Evolutionary conservation across 2,329 filamentous ascomycete genomes (phyloP).

Genomic region (Knoxdaviesia proteae): DNA sequence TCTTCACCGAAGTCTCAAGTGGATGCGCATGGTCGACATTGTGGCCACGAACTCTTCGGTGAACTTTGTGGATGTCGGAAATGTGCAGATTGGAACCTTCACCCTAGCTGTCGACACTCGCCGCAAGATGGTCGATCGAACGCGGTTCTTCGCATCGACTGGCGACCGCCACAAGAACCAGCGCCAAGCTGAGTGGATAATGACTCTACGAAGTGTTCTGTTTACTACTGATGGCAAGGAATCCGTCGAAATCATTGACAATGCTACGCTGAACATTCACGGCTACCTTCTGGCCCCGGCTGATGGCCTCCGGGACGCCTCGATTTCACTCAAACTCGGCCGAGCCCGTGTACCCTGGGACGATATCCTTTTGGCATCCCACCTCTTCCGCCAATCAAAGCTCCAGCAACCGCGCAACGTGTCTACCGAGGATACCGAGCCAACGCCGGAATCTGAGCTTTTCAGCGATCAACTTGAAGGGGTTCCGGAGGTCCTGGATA

Average conservation of each 20-base stretch:
- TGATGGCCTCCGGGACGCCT: conserved; percentile 75
- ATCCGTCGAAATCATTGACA: conserved; percentile 72
- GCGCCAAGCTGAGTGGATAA: conserved; percentile 80
- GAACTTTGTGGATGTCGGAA: conserved; percentile 62
- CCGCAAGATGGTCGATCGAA: conserved; percentile 75
- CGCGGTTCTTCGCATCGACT: conserved; percentile 55
- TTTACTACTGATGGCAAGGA: conserved; percentile 75
- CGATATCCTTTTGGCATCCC: conserved; percentile 47
- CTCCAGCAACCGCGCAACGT: conserved; percentile 7
- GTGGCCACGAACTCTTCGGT: conserved; percentile 64
- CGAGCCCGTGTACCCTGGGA: conserved; percentile 81
- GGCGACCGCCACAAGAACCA: conserved; percentile 31
- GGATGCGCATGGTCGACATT: conserved; percentile 76
- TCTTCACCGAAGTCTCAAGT: conserved; percentile 69
- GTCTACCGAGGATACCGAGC: not conserved
- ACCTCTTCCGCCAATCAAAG: conserved; percentile 29
- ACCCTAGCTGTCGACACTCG: conserved; percentile 79
- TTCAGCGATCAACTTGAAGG: too few species aligned
- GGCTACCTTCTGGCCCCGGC: conserved; percentile 70
- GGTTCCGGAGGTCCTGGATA: conserved; percentile 9
- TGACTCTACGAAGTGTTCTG: conserved; percentile 65
- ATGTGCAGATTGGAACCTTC: conserved; percentile 64
- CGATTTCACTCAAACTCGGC: conserved; percentile 76
- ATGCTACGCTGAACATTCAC: conserved; percentile 73
- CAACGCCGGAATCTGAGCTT: not conserved